phyloP scores from a whole-genome alignment of 371 early-diverging fungal species.

The Umbelopsis sp. region DNA sequence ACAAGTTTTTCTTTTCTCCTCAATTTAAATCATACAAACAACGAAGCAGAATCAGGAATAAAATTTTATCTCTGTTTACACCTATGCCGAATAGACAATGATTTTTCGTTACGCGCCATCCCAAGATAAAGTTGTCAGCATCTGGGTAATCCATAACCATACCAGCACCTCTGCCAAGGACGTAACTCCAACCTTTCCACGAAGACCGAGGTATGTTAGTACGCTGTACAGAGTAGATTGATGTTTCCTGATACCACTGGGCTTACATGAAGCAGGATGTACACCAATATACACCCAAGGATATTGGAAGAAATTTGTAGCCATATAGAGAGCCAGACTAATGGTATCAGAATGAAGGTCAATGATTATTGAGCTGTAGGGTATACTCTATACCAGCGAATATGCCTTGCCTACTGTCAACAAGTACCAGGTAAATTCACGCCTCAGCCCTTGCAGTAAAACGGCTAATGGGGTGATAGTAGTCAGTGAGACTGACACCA shows the following conservation, averaged over 20 bases:
- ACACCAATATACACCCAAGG: not conserved
- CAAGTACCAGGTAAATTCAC: not conserved
- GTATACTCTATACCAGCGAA: not conserved
- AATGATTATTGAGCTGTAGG: not conserved
- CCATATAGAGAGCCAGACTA: not conserved
- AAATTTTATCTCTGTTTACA: no score
- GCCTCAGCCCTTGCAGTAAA: not conserved
- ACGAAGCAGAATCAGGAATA: no score
- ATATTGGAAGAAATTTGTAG: not conserved
- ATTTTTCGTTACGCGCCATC: no score
- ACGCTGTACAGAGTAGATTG: no score
- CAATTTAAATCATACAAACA: not conserved
- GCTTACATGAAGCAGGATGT: not conserved
- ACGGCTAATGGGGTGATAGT: not conserved
- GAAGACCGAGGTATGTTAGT: no score
- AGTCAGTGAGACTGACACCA: not conserved
- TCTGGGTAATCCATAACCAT: not conserved
- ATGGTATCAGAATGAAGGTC: not conserved
- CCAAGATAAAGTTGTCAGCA: not conserved
- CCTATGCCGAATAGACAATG: no score
- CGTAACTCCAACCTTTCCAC: not conserved
- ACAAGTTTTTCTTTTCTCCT: not conserved
- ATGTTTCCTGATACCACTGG: not conserved
- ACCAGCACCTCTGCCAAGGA: not conserved
- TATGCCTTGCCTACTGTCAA: not conserved